A percentile compares a stretch with the other conserved stretches of the same genome.
Conservation (phyloP, 176 grass and related monocot genomes). For the Aegilops speltoides region DNA sequence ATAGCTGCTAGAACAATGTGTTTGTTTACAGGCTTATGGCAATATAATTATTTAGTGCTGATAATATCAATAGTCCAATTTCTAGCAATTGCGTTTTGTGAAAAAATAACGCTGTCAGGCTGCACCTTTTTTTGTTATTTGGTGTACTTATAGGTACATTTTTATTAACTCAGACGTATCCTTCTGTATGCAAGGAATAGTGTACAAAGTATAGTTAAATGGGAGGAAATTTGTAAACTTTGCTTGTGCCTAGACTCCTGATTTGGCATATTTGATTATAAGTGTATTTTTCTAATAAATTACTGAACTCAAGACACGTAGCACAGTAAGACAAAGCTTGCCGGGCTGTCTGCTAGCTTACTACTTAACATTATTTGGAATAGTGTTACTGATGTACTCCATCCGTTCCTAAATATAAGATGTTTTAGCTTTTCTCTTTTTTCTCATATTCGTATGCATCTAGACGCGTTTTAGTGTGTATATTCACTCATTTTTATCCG, state of each 20-base stretch:
- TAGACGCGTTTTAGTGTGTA: too few species aligned
- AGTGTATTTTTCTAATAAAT: neutral
- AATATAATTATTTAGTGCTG: conserved; percentile 1
- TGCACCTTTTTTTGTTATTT: neutral
- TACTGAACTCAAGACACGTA: neutral
- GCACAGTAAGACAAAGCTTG: neutral
- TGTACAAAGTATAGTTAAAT: neutral
- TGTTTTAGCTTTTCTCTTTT: too few species aligned
- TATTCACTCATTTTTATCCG: too few species aligned
- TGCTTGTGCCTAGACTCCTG: neutral
- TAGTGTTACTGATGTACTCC: neutral
- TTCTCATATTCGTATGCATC: too few species aligned
- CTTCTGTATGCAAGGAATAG: neutral
- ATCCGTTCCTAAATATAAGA: too few species aligned
- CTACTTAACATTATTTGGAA: neutral
- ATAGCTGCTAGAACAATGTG: neutral
- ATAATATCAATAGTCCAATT: neutral
- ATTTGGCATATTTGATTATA: conserved; percentile 9
- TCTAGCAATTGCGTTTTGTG: neutral
- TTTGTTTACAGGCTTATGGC: neutral
- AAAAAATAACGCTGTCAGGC: neutral
- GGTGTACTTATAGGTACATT: neutral
- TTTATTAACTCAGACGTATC: neutral
- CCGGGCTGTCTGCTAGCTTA: neutral
- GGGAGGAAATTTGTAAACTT: neutral